A percentile compares a stretch with the other conserved stretches of the same genome.
phyloP scores from a whole-genome alignment of 495 filamentous ascomycete species.

The Aspergillus coremiiformis region DNA sequence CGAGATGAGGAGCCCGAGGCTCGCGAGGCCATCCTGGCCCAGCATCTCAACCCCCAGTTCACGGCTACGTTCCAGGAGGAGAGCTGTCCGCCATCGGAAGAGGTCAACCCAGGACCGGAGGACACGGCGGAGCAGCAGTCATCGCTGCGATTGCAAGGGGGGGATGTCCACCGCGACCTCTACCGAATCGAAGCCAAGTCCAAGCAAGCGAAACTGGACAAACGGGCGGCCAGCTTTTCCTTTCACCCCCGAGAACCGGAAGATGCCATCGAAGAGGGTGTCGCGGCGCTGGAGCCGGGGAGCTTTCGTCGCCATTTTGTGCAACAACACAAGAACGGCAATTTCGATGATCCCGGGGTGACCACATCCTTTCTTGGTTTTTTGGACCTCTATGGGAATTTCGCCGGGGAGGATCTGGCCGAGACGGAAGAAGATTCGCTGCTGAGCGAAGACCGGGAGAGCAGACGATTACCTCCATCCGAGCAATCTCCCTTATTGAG shows the following conservation, averaged over 20 bases:
- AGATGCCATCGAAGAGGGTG: conserved; percentile 45
- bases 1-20: not conserved
- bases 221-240: conserved; percentile 54
- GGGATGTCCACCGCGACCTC: conserved; percentile 62
- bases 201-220: conserved; percentile 32
- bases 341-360: conserved; percentile 32
- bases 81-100: not conserved
- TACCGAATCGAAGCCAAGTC: conserved; percentile 52
- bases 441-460: conserved; percentile 27
- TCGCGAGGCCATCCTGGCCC: conserved; percentile 20
- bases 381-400: conserved; percentile 61
- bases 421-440: conserved; percentile 51
- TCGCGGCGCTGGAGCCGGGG: conserved; percentile 39
- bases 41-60: conserved; percentile 35
- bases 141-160: conserved; percentile 56
- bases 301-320: conserved; percentile 57
- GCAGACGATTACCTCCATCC: conserved; percentile 24
- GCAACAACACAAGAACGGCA: conserved; percentile 42
- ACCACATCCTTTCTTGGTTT: conserved; percentile 63
- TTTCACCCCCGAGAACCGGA: conserved; percentile 13
- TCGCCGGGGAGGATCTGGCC: conserved; percentile 63
- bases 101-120: not conserved
- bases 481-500: conserved; percentile 45
- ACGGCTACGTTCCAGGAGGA: conserved; percentile 20
- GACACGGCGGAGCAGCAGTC: conserved; percentile 35